A percentile compares a stretch with the other conserved stretches of the same genome.
Evolutionary conservation across 2,329 filamentous ascomycete species (phyloP).

Genomic region (Colletotrichum incanum): DNA sequence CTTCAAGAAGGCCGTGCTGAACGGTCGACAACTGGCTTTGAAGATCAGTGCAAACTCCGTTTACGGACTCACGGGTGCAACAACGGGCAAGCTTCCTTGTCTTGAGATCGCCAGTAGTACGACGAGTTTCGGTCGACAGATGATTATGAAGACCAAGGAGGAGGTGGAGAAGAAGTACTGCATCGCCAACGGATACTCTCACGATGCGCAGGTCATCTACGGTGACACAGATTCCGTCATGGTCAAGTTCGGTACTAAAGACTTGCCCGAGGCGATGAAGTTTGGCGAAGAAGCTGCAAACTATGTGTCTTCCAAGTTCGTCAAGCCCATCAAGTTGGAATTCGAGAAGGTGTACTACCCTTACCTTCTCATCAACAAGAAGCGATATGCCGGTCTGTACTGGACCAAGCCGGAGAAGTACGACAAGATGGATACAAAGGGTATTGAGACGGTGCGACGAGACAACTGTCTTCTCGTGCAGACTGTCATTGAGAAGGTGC

Average conservation of each 20-base stretch:
- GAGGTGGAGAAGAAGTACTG: slow-evolving; percentile 93
- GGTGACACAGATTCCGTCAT: slow-evolving; percentile 99
- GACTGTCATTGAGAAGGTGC: slow-evolving; percentile 96
- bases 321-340: slow-evolving; percentile 98
- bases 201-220: slow-evolving; percentile 97
- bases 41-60: slow-evolving; percentile 99
- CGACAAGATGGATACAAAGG: slow-evolving; percentile 99
- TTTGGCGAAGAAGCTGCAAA: slow-evolving; percentile 93
- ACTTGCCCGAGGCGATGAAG: slow-evolving; percentile 91
- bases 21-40: slow-evolving; percentile 95
- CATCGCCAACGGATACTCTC: slow-evolving; percentile 93
- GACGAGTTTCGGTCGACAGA: slow-evolving; percentile 95
- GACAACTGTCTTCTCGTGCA: slow-evolving; percentile 97
- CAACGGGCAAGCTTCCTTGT: slow-evolving; percentile 95
- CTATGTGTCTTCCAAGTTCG: slow-evolving; percentile 91
- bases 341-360: slow-evolving; percentile 99
- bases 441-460: slow-evolving; percentile 97
- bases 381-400: slow-evolving; percentile 97
- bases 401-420: slow-evolving; percentile 96
- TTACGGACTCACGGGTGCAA: slow-evolving; percentile 96
- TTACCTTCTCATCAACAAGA: slow-evolving; percentile 99
- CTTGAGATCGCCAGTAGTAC: slow-evolving; percentile 96
- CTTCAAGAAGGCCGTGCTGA: slow-evolving; percentile 98
- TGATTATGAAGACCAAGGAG: slow-evolving; percentile 99
- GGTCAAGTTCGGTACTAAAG: slow-evolving; percentile 96